Evolutionary conservation across 345 rosid species (phyloP).

Genomic region (Linum trigynum): DNA sequence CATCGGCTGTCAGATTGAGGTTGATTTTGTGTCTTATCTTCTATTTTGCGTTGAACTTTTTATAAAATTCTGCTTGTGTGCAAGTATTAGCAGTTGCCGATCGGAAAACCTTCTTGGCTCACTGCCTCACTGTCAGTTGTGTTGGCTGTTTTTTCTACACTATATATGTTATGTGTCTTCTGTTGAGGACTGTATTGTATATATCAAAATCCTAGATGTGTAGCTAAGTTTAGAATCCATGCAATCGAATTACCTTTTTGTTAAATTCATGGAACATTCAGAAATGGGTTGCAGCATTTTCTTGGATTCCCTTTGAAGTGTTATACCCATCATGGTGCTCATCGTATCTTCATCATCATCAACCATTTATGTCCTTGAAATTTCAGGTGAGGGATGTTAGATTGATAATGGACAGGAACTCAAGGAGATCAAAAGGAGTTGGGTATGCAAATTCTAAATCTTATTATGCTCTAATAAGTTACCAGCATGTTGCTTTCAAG

Average conservation of each 20-base stretch:
- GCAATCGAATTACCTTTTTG: constrained; percentile 7
- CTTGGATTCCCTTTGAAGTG: background rate
- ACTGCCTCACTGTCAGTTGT: constrained; percentile 7
- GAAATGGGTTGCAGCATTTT: background rate
- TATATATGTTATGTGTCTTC: constrained; percentile 20
- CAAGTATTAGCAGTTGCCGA: background rate
- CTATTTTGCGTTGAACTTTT: background rate
- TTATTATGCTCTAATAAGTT: constrained; percentile 30
- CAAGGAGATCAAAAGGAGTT: constrained; percentile 93
- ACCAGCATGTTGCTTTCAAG: constrained; percentile 49
- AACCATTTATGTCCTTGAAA: constrained; percentile 8
- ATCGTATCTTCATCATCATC: constrained; percentile 1
- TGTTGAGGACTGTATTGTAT: constrained; percentile 24
- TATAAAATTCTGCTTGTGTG: background rate
- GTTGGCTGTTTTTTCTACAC: constrained; percentile 14
- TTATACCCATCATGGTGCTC: background rate
- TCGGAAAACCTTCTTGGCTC: constrained; percentile 7
- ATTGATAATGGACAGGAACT: constrained; percentile 94
- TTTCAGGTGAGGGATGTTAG: constrained; percentile 94
- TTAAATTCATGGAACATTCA: background rate
- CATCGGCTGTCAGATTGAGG: background rate
- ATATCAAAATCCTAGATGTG: constrained; percentile 19
- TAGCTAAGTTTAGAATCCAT: constrained; percentile 17
- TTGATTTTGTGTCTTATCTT: constrained; percentile 6
- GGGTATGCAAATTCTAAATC: constrained; percentile 51